phyloP scores from a whole-genome alignment of 306 rosid species.

The Vigna unguiculata region DNA sequence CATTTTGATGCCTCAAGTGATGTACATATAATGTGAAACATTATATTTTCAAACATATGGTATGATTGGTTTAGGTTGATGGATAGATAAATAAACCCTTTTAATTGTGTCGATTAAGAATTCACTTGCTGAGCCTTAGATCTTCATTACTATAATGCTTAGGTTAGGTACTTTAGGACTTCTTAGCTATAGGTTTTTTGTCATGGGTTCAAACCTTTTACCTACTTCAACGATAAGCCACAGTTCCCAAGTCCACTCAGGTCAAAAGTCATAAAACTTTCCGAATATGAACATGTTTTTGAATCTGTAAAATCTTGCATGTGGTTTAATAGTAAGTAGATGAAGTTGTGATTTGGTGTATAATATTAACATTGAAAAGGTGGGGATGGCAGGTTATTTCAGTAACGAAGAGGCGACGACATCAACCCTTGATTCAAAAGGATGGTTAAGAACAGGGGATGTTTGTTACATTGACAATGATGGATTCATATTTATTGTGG shows the following conservation, averaged over 20 bases:
- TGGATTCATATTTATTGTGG: constrained; percentile 88
- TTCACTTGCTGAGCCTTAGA: neutral
- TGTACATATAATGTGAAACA: neutral
- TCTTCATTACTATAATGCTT: too few relatives aligned
- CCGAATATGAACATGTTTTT: too few relatives aligned
- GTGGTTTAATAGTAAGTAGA: neutral
- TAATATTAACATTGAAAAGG: neutral
- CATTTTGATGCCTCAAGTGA: neutral
- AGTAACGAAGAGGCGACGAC: constrained; percentile 78
- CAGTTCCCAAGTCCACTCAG: too few relatives aligned
- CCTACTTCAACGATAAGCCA: too few relatives aligned
- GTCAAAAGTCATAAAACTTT: too few relatives aligned
- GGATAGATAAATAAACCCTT: neutral
- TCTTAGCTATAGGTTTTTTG: neutral
- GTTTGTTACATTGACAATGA: constrained; percentile 81
- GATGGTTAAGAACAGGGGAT: constrained; percentile 96
- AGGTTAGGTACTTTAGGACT: too few relatives aligned
- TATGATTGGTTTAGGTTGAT: neutral
- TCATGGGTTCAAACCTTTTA: too few relatives aligned
- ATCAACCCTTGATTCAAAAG: constrained; percentile 73
- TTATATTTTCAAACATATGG: too few relatives aligned
- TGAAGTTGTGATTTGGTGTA: neutral
- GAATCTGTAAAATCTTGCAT: too few relatives aligned
- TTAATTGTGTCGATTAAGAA: neutral
- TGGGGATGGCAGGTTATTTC: constrained; percentile 70